These are phyloP conservation scores for Mortierella antarctica DNA, from an alignment of 192 early-diverging fungal genomes.

Conservation along the genomic window DNA sequence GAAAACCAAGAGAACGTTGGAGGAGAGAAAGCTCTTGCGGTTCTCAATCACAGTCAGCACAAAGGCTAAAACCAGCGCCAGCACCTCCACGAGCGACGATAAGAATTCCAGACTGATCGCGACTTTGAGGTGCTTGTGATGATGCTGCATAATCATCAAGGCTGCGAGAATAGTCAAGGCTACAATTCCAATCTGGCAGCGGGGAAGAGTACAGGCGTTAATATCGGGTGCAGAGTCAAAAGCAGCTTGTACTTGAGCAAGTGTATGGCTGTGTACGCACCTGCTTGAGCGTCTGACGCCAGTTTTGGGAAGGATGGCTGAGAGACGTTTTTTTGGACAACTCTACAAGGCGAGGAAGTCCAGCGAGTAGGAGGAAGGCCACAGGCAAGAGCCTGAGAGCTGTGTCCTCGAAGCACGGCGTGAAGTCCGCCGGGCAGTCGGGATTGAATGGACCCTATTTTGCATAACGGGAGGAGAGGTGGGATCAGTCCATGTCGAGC, in stretches of 20 bases:
- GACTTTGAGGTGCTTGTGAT: background rate
- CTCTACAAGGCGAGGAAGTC: constrained; percentile 10
- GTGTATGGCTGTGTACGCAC: background rate
- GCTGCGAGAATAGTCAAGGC: constrained; percentile 12
- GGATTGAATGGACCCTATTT: constrained; percentile 53
- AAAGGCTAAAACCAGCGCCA: constrained; percentile 36
- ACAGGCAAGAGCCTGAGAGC: constrained; percentile 19
- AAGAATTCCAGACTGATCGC: constrained; percentile 26
- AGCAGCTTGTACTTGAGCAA: too few species aligned
- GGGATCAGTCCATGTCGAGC: too few species aligned
- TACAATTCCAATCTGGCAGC: constrained; percentile 16
- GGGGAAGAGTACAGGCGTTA: too few species aligned
- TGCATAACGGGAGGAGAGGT: background rate
- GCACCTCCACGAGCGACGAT: constrained; percentile 11
- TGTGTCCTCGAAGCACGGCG: constrained; percentile 57
- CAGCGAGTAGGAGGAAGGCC: constrained; percentile 18
- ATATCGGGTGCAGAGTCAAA: too few species aligned
- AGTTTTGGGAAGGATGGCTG: constrained; percentile 14
- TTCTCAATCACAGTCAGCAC: constrained; percentile 62
- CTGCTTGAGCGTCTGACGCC: constrained; percentile 35
- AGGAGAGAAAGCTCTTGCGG: constrained; percentile 52
- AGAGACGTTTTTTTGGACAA: constrained; percentile 14
- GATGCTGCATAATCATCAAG: background rate
- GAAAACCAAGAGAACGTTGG: constrained; percentile 66
- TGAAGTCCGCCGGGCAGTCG: constrained; percentile 46